Evolutionary conservation across 2,329 filamentous ascomycete species (phyloP).

Genomic region (Venturia nashicola): DNA sequence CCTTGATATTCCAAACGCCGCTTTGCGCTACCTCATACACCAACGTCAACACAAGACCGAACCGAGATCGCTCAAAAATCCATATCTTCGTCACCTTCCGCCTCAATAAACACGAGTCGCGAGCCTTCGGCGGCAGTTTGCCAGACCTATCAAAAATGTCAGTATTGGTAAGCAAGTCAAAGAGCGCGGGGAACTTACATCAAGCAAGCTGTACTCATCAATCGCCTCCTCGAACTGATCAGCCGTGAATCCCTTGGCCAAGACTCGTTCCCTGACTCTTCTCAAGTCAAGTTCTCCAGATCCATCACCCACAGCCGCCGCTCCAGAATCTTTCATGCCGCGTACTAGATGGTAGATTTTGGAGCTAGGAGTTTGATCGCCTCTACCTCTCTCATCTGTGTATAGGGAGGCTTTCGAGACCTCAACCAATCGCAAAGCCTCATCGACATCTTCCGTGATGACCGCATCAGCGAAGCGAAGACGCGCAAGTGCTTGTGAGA

Average conservation of each 20-base stretch:
- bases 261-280: slow-evolving; percentile 78
- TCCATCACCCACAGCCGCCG: slow-evolving; percentile 65
- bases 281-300: slow-evolving; percentile 71
- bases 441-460: slow-evolving; percentile 85
- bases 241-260: slow-evolving; percentile 93
- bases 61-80: neutral
- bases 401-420: slow-evolving; percentile 87
- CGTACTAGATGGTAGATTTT: slow-evolving; percentile 95
- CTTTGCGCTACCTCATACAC: neutral
- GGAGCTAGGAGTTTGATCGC: slow-evolving; percentile 66
- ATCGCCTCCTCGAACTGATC: slow-evolving; percentile 81
- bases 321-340: slow-evolving; percentile 72
- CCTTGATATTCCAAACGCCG: neutral
- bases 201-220: slow-evolving; percentile 76
- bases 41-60: neutral
- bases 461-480: slow-evolving; percentile 80
- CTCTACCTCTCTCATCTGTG: slow-evolving; percentile 44
- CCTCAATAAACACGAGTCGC: slow-evolving; percentile 41
- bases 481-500: slow-evolving; percentile 86
- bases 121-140: slow-evolving; percentile 43
- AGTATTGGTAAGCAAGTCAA: slow-evolving; percentile 15
- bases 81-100: slow-evolving; percentile 27
- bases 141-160: slow-evolving; percentile 33
- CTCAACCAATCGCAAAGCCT: slow-evolving; percentile 81
- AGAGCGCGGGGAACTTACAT: slow-evolving; percentile 53